These are phyloP conservation scores for Chlorophyllum brunneum DNA, from an alignment of 768 basidiomycete genomes.

Conservation along the genomic window DNA sequence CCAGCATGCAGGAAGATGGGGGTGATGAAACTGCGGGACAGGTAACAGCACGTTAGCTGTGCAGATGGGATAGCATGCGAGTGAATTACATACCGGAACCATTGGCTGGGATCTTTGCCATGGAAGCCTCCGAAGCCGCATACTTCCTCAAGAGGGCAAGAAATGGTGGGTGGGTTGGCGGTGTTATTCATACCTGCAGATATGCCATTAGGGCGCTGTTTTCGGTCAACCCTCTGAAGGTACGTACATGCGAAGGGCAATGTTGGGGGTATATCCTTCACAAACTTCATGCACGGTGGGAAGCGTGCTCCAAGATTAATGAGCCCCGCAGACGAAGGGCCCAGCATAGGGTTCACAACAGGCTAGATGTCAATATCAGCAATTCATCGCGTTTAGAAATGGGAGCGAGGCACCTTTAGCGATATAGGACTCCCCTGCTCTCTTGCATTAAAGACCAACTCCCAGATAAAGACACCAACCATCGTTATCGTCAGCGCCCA, in stretches of 20 bases:
- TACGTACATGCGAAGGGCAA: conserved; percentile 57
- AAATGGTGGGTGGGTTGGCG: conserved; percentile 63
- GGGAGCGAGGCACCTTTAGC: conserved; percentile 54
- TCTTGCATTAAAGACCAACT: conserved; percentile 70
- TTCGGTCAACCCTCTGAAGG: not conserved
- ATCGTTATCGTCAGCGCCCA: conserved; percentile 65
- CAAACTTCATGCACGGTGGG: conserved; percentile 86
- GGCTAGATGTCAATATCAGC: conserved; percentile 42
- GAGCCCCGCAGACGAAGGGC: conserved; percentile 79
- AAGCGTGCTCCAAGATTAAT: conserved; percentile 91
- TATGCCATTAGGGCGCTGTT: not conserved
- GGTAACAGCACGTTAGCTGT: not conserved
- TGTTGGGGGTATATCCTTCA: conserved; percentile 50
- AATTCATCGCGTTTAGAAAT: not conserved
- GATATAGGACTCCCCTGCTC: conserved; percentile 84
- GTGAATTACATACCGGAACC: conserved; percentile 35
- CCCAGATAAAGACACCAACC: conserved; percentile 78
- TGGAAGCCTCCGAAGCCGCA: conserved; percentile 82
- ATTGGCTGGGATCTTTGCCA: conserved; percentile 39
- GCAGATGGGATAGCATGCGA: not conserved
- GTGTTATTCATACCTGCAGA: conserved; percentile 75
- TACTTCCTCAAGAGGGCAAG: conserved; percentile 76
- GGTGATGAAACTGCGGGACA: conserved; percentile 64
- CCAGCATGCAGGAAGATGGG: conserved; percentile 94
- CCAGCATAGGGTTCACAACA: conserved; percentile 84